Evolutionary conservation across 768 basidiomycete species (phyloP).

Genomic region (Suillus tomentosus): DNA sequence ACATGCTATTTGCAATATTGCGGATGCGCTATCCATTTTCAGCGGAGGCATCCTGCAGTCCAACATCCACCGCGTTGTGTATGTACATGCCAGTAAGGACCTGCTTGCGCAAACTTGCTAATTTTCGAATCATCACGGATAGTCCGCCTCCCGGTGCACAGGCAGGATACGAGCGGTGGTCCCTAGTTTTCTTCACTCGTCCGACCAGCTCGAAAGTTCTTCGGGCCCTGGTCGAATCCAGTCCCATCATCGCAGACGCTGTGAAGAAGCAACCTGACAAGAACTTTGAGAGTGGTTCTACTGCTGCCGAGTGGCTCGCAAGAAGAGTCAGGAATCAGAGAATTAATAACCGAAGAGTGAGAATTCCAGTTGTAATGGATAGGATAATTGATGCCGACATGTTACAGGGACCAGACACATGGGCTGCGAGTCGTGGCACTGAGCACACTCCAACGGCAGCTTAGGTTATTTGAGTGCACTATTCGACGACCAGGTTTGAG

Average conservation of each 20-base stretch:
- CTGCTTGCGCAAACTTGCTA: neutral
- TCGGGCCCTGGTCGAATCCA: conserved; percentile 52
- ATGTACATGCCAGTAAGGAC: conserved; percentile 20
- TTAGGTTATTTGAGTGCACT: conserved; percentile 7
- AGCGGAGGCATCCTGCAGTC: conserved; percentile 66
- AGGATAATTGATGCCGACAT: neutral
- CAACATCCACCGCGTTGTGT: conserved; percentile 66
- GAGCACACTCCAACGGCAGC: conserved; percentile 29
- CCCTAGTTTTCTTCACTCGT: conserved; percentile 68
- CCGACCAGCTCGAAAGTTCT: conserved; percentile 56
- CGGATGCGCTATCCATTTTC: conserved; percentile 62
- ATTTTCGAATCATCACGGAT: neutral
- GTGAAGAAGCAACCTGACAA: conserved; percentile 37
- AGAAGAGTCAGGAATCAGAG: conserved; percentile 43
- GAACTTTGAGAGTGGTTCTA: conserved; percentile 39
- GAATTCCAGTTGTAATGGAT: conserved; percentile 7
- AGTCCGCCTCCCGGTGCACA: conserved; percentile 61
- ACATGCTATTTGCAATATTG: conserved; percentile 62
- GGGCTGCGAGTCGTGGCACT: conserved; percentile 32
- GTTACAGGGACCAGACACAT: conserved; percentile 32
- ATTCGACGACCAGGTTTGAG: neutral
- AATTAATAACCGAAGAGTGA: conserved; percentile 43
- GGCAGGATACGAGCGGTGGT: conserved; percentile 56
- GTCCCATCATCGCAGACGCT: conserved; percentile 49
- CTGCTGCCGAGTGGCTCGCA: conserved; percentile 43